Conservation (phyloP, 805 yeast species). For the Teunomyces cretensis region DNA sequence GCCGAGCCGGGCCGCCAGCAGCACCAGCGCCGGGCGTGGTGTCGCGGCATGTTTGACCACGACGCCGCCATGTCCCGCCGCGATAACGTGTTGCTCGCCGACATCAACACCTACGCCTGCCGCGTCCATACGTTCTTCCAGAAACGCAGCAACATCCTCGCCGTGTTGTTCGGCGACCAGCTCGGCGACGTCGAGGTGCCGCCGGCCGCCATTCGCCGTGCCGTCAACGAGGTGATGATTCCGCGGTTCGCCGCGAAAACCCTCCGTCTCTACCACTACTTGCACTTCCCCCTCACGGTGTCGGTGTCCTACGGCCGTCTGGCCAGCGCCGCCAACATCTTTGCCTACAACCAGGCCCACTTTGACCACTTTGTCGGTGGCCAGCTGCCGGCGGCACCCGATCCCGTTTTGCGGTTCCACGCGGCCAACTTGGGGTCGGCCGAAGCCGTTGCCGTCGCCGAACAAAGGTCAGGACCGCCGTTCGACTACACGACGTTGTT, state of each 20-base stretch:
- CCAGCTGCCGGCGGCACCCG: not conserved
- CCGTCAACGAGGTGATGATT: constrained; percentile 23
- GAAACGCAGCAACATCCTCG: constrained; percentile 18
- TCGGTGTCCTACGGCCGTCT: not conserved
- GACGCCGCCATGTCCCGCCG: not conserved
- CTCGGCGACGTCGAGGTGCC: constrained; percentile 8
- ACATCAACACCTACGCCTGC: constrained; percentile 15
- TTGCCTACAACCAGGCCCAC: constrained; percentile 17
- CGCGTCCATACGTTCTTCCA: constrained; percentile 20
- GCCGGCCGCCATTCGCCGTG: constrained; percentile 6
- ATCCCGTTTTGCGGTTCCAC: constrained; percentile 4
- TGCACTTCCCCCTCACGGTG: constrained; percentile 18
- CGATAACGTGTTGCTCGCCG: not conserved
- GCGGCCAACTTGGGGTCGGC: not conserved
- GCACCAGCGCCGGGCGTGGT: not conserved
- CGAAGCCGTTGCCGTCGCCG: too few species aligned
- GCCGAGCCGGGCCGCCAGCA: not conserved
- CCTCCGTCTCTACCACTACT: constrained; percentile 15
- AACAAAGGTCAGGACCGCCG: too few species aligned
- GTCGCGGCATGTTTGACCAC: not conserved
- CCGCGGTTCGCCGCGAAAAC: constrained; percentile 13
- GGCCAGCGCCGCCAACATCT: constrained; percentile 4
- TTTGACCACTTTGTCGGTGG: constrained; percentile 7
- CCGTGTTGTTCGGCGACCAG: constrained; percentile 17
- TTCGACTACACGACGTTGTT: not conserved